Percentiles rank a stretch among this genome's conserved stretches.
These are phyloP conservation scores for Ophiostoma australiae DNA, from an alignment of 2,329 filamentous ascomycete genomes.

Conservation along the genomic window DNA sequence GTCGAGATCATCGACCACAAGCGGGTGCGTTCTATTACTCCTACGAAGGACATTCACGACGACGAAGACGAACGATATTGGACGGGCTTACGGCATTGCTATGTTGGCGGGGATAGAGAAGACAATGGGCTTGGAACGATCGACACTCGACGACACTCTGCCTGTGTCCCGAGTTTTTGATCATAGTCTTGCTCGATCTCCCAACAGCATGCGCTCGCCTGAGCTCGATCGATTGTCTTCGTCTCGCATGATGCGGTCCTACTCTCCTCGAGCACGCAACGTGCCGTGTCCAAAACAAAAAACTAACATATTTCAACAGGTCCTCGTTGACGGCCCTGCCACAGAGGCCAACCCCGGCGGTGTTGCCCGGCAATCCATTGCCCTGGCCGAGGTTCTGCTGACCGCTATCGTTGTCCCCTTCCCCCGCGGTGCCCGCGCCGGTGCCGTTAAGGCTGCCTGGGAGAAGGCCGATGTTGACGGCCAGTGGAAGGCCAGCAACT, in stretches of 20 bases:
- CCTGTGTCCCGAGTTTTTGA: background rate
- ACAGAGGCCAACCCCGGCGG: constrained; percentile 66
- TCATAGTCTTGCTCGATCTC: background rate
- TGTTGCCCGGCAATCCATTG: constrained; percentile 80
- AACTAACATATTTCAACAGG: constrained; percentile 48
- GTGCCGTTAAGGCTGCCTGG: constrained; percentile 82
- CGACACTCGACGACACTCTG: background rate
- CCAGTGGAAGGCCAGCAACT: constrained; percentile 88
- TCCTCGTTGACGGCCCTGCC: constrained; percentile 91
- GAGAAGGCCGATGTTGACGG: constrained; percentile 84
- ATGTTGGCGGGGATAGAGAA: background rate
- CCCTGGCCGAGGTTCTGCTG: constrained; percentile 78
- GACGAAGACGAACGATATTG: background rate
- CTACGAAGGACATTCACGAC: background rate
- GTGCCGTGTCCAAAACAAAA: background rate
- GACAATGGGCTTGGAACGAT: background rate
- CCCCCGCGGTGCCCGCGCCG: constrained; percentile 76
- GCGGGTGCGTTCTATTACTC: constrained; percentile 70
- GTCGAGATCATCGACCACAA: constrained; percentile 99
- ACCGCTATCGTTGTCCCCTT: constrained; percentile 84
- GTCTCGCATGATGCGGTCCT: background rate
- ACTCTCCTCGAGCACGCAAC: background rate
- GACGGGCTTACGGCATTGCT: background rate
- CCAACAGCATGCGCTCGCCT: background rate
- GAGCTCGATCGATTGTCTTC: background rate